These are phyloP conservation scores for Neopestalotiopsis sp. DNA, from an alignment of 2,329 filamentous ascomycete genomes.

Conservation along the genomic window DNA sequence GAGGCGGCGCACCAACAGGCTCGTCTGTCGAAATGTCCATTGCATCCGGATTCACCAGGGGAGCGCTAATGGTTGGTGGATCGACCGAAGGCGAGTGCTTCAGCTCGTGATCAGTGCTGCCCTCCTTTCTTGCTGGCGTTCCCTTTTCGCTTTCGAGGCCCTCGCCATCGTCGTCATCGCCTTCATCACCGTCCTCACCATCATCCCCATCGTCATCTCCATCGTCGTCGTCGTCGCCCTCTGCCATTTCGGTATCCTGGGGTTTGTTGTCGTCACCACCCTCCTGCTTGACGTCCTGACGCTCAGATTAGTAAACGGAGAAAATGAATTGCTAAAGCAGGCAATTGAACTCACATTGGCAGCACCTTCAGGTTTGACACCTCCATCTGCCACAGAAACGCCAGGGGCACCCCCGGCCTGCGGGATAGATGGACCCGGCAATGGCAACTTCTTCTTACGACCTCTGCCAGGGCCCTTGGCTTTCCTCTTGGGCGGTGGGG, in stretches of 20 bases:
- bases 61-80: slow-evolving; percentile 25
- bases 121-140: slow-evolving; percentile 33
- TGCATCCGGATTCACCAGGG: slow-evolving; percentile 26
- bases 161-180: slow-evolving; percentile 47
- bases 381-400: slow-evolving; percentile 43
- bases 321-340: background rate
- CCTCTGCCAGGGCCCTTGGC: slow-evolving; percentile 79
- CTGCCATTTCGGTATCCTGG: slow-evolving; percentile 59
- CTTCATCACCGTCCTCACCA: slow-evolving; percentile 49
- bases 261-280: slow-evolving; percentile 49
- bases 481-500: slow-evolving; percentile 81
- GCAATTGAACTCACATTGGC: slow-evolving; percentile 41
- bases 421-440: slow-evolving; percentile 38
- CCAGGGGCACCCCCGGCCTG: slow-evolving; percentile 40
- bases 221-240: slow-evolving; percentile 54
- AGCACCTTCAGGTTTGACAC: slow-evolving; percentile 42
- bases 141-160: slow-evolving; percentile 53
- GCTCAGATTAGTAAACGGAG: slow-evolving; percentile 24
- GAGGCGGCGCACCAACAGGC: slow-evolving; percentile 18
- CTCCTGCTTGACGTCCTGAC: slow-evolving; percentile 46
- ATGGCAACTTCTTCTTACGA: slow-evolving; percentile 70
- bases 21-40: slow-evolving; percentile 25
- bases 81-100: slow-evolving; percentile 38
- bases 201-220: slow-evolving; percentile 54
- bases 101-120: slow-evolving; percentile 34